These are phyloP conservation scores for Rheum nobile DNA, from an alignment of 148 eudicot genomes.

Conservation along the genomic window DNA sequence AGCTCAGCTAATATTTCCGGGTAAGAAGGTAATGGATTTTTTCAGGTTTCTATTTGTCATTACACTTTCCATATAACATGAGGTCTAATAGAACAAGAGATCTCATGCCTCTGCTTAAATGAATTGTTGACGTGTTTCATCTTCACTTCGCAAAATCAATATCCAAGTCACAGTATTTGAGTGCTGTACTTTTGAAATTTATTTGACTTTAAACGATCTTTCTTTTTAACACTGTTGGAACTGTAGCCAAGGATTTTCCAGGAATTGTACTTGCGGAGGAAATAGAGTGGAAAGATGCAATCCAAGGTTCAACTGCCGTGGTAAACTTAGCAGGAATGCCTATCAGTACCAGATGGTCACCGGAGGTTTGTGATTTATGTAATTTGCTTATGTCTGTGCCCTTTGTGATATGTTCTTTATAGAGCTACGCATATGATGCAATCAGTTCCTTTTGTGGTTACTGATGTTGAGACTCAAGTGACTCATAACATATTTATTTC, in stretches of 20 bases:
- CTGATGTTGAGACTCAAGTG: not conserved
- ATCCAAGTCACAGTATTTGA: not conserved
- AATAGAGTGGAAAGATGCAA: constrained; percentile 71
- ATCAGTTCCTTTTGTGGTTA: not conserved
- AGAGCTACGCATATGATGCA: too few relatives aligned
- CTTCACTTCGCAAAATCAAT: not conserved
- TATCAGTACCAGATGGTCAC: constrained; percentile 97
- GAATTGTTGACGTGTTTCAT: not conserved
- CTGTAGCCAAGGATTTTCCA: constrained; percentile 65
- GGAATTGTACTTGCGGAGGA: constrained; percentile 85
- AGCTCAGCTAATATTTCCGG: constrained; percentile 83
- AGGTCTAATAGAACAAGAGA: not conserved
- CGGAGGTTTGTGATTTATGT: constrained; percentile 46
- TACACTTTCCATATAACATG: not conserved
- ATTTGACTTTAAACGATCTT: not conserved
- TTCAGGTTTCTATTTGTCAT: not conserved
- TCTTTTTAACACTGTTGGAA: not conserved
- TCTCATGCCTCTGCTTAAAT: not conserved
- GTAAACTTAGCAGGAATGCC: constrained; percentile 95
- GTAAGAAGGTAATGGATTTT: constrained; percentile 90
- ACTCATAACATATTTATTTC: not conserved
- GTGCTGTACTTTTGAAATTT: not conserved
- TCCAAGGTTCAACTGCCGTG: constrained; percentile 84
- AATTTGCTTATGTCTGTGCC: not conserved
- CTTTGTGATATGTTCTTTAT: not conserved